Evolutionary conservation across 139 green algal genomes (phyloP).

Genomic region (Chlamydomonas sp.): DNA sequence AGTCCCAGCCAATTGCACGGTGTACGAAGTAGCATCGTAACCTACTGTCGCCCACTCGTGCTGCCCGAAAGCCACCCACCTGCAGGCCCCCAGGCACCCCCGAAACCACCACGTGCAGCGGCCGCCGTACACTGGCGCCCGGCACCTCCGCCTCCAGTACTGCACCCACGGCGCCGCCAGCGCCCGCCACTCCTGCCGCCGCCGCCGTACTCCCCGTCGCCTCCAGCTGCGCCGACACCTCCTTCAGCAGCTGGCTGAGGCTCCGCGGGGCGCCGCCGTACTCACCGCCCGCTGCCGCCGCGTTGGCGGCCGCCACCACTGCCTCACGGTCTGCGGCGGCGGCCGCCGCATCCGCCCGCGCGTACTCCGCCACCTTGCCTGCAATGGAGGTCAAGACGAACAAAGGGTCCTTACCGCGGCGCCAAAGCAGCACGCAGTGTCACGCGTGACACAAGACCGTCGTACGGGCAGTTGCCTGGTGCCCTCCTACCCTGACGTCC

Average conservation of each 20-base stretch:
- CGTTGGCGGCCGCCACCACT: neutral
- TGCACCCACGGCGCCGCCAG: neutral
- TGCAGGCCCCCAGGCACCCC: constrained; percentile 11
- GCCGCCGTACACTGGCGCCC: constrained; percentile 55
- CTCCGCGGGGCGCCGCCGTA: constrained; percentile 14
- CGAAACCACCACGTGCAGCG: constrained; percentile 68
- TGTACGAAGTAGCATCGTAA: no score
- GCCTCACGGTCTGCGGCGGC: neutral
- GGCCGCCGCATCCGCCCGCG: neutral
- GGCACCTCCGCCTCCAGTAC: constrained; percentile 33
- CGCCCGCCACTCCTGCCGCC: constrained; percentile 51
- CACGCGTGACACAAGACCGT: no score
- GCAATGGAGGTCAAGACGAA: neutral
- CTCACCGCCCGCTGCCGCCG: neutral
- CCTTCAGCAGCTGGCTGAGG: constrained; percentile 70
- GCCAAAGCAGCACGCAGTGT: no score
- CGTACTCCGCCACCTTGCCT: constrained; percentile 12
- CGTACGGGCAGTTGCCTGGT: no score
- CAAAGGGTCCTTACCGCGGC: neutral
- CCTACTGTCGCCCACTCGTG: no score
- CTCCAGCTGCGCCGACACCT: constrained; percentile 59
- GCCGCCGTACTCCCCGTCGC: constrained; percentile 60
- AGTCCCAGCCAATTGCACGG: no score
- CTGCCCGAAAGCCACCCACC: neutral
- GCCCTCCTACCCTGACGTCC: no score